Conservation (phyloP, 2,329 filamentous ascomycete species). For the Colletotrichum ledebouriae region DNA sequence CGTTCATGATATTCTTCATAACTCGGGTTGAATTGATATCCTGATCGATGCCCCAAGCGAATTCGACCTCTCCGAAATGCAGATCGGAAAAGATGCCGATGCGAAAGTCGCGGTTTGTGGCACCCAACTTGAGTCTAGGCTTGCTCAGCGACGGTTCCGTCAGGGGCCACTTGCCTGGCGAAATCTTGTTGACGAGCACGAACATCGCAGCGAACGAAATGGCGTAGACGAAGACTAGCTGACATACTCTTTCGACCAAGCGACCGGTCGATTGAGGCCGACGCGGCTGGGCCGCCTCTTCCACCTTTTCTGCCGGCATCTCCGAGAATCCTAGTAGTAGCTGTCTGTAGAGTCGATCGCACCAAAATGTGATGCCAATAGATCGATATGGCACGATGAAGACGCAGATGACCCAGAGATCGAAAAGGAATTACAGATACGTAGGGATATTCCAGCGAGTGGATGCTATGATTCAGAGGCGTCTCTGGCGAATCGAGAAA, state of each 20-base stretch:
- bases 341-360: constrained; percentile 3
- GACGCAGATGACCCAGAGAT: no score
- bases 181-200: constrained; percentile 41
- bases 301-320: constrained; percentile 29
- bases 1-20: constrained; percentile 61
- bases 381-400: no score
- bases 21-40: constrained; percentile 62
- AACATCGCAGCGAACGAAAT: constrained; percentile 41
- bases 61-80: constrained; percentile 66
- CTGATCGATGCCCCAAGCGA: constrained; percentile 53
- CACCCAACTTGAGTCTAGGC: constrained; percentile 18
- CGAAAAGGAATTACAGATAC: constrained; percentile 8
- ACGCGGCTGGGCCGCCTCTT: constrained; percentile 29
- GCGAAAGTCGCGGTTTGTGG: constrained; percentile 38
- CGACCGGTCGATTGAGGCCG: constrained; percentile 30
- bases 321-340: constrained; percentile 4
- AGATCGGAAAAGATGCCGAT: constrained; percentile 66
- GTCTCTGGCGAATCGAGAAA: constrained; percentile 14
- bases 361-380: no score
- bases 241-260: constrained; percentile 37
- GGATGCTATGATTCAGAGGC: constrained; percentile 1
- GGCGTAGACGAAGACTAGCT: constrained; percentile 39
- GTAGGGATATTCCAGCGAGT: constrained; percentile 15
- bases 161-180: constrained; percentile 40
- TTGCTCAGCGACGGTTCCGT: constrained; percentile 39